Evolutionary conservation across 306 rosid species (phyloP).

Genomic region (Leucaena leucocephala): DNA sequence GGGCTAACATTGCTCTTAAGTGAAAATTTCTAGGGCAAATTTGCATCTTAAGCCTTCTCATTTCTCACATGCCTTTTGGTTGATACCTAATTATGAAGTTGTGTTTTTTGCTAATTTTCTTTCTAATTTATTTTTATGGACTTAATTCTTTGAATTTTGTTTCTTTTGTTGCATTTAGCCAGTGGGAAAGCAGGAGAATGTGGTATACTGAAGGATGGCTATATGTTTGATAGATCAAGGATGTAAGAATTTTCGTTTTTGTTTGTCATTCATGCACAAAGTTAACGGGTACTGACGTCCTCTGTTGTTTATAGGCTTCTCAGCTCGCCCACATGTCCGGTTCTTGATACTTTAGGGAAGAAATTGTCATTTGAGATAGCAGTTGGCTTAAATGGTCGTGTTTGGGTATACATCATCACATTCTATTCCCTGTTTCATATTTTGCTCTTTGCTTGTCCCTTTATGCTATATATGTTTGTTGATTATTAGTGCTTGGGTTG

Average conservation of each 20-base stretch:
- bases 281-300: conserved; percentile 24
- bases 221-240: conserved; percentile 83
- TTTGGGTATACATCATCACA: conserved; percentile 61
- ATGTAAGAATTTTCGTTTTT: conserved; percentile 49
- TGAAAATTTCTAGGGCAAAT: too few relatives aligned
- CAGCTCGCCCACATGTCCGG: conserved; percentile 78
- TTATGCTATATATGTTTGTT: conserved; percentile 28
- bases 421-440: conserved; percentile 18
- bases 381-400: conserved; percentile 88
- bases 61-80: not conserved
- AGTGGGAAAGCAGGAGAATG: conserved; percentile 82
- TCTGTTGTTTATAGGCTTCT: conserved; percentile 59
- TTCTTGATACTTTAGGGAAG: conserved; percentile 85
- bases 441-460: conserved; percentile 7
- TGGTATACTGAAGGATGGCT: conserved; percentile 85
- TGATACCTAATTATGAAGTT: not conserved
- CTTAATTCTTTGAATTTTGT: not conserved
- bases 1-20: too few relatives aligned
- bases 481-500: conserved; percentile 5
- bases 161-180: conserved; percentile 45
- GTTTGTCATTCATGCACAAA: conserved; percentile 16
- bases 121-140: not conserved
- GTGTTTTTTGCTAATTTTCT: conserved; percentile 16
- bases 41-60: too few relatives aligned
- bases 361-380: conserved; percentile 88